phyloP scores from a whole-genome alignment of 169 alveolate genomes.

The Plasmodium sp. region DNA sequence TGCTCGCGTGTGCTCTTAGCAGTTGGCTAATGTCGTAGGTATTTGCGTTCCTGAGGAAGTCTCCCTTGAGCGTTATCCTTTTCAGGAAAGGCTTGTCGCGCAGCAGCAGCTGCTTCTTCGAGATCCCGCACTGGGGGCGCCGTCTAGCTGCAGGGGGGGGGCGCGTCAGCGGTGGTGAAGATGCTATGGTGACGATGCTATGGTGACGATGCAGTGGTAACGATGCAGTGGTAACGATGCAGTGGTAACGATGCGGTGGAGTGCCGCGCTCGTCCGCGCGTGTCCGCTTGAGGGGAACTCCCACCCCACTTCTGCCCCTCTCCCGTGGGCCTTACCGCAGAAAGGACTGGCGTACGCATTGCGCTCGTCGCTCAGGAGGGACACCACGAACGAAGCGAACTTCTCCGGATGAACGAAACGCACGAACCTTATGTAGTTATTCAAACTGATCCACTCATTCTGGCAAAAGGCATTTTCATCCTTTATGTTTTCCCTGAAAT shows the following conservation, averaged over 20 bases:
- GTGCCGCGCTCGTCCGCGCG: not conserved
- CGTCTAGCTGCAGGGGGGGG: constrained; percentile 3
- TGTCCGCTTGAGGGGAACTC: not conserved
- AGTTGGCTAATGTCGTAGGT: constrained; percentile 23
- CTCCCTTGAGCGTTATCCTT: constrained; percentile 29
- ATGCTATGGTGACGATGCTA: not conserved
- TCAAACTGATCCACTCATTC: constrained; percentile 6
- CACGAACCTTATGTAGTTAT: constrained; percentile 40
- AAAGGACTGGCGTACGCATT: constrained; percentile 1
- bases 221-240: not conserved
- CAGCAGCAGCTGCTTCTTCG: constrained; percentile 16
- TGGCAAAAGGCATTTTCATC: constrained; percentile 33
- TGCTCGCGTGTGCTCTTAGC: constrained; percentile 4
- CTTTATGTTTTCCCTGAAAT: constrained; percentile 25
- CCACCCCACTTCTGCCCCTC: not conserved
- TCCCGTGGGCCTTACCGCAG: constrained; percentile 17
- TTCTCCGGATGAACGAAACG: constrained; percentile 19
- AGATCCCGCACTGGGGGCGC: constrained; percentile 1
- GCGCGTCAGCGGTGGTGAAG: not conserved
- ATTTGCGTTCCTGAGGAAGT: constrained; percentile 40
- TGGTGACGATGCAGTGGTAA: too few relatives aligned
- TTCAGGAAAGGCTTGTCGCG: constrained; percentile 24
- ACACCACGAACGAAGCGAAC: constrained; percentile 9
- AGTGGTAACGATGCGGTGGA: not conserved
- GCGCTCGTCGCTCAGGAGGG: constrained; percentile 34